Percentiles rank a stretch among this genome's conserved stretches.
Evolutionary conservation across 345 rosid genomes (phyloP).

Genomic region (Eucalyptus marginata): DNA sequence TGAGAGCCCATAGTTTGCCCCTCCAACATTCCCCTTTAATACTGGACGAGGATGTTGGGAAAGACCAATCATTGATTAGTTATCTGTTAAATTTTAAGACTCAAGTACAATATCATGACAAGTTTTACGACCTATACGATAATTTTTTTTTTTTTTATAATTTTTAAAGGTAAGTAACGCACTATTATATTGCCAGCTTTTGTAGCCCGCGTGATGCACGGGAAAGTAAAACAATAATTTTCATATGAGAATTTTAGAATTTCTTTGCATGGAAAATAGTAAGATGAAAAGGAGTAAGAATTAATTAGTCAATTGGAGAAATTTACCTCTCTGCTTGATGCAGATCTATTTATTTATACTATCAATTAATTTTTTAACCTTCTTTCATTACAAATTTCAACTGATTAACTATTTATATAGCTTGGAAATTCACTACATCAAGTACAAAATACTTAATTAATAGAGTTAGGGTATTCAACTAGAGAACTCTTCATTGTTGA

Average conservation of each 20-base stretch:
- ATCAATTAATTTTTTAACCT: background rate
- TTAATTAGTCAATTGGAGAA: background rate
- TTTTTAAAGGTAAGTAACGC: background rate
- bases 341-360: background rate
- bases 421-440: background rate
- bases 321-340: background rate
- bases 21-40: background rate
- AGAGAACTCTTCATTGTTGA: background rate
- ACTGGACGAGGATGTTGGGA: background rate
- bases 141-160: accelerated
- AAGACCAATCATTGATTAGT: background rate
- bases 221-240: too few species aligned
- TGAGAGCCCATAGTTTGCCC: background rate
- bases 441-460: background rate
- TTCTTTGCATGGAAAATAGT: background rate
- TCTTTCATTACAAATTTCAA: background rate
- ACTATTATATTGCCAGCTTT: background rate
- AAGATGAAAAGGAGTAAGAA: background rate
- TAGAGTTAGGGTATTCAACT: background rate
- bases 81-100: too few species aligned
- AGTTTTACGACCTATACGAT: too few species aligned
- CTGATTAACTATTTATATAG: background rate
- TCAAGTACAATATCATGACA: background rate
- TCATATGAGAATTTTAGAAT: too few species aligned
- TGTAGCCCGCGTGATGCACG: background rate